These are phyloP conservation scores for Ogataea thermomethanolica DNA, from an alignment of 805 yeast species.

Conservation along the genomic window DNA sequence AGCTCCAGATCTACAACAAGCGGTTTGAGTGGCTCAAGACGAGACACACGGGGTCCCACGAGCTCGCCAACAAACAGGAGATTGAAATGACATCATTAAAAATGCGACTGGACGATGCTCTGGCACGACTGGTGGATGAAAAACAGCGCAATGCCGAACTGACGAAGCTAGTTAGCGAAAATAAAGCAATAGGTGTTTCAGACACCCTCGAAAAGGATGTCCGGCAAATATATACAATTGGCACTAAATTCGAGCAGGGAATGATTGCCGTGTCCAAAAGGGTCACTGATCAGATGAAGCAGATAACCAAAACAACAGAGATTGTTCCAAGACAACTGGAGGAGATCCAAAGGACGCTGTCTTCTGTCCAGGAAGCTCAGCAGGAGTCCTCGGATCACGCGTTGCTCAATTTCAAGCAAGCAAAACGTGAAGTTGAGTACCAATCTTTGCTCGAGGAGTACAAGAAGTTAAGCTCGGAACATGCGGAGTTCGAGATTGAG, in stretches of 20 bases:
- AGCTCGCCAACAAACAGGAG: constrained; percentile 12
- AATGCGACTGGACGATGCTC: constrained; percentile 38
- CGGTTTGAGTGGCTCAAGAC: constrained; percentile 17
- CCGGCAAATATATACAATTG: constrained; percentile 6
- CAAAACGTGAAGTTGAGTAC: constrained; percentile 8
- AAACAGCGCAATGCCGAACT: constrained; percentile 36
- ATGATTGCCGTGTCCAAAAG: constrained; percentile 2
- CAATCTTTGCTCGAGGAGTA: constrained; percentile 9
- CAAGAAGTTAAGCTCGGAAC: constrained; percentile 3
- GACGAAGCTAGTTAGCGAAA: constrained; percentile 10
- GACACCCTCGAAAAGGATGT: constrained; percentile 1
- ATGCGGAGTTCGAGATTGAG: constrained; percentile 1
- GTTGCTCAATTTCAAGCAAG: constrained; percentile 6
- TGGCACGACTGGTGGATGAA: constrained; percentile 47
- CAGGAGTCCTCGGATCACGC: constrained; percentile 7
- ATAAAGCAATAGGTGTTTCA: not conserved
- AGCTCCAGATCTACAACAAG: constrained; percentile 10
- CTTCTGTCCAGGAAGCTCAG: constrained; percentile 1
- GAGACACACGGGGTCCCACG: constrained; percentile 8
- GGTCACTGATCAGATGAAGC: constrained; percentile 2
- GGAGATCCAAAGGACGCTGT: constrained; percentile 1
- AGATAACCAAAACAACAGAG: not conserved
- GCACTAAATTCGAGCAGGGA: constrained; percentile 7
- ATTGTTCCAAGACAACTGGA: constrained; percentile 1
- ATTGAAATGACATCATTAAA: constrained; percentile 33